phyloP scores from a whole-genome alignment of 805 yeast genomes.

The Metschnikowia proteae region DNA sequence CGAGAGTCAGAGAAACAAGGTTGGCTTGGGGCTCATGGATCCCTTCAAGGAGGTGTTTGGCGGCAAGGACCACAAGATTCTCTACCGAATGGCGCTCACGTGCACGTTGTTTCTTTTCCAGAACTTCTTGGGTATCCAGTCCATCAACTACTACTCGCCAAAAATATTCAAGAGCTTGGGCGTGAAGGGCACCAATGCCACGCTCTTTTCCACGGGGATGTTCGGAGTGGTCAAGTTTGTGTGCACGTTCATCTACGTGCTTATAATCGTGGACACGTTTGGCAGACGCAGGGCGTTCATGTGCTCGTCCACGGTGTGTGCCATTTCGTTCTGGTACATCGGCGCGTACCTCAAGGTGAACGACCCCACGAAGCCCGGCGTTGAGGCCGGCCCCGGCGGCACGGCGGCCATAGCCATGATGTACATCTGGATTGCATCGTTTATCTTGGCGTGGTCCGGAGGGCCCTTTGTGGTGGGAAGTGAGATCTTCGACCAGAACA shows the following conservation, averaged over 20 bases:
- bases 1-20: constrained; percentile 25
- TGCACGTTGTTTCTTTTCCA: constrained; percentile 34
- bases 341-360: constrained; percentile 34
- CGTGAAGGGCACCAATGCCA: constrained; percentile 34
- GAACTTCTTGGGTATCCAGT: constrained; percentile 39
- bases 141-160: constrained; percentile 39
- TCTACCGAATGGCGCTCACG: constrained; percentile 30
- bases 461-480: constrained; percentile 40
- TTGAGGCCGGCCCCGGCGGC: constrained; percentile 36
- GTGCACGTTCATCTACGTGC: constrained; percentile 31
- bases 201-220: constrained; percentile 38
- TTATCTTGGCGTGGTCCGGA: constrained; percentile 39
- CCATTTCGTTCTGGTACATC: constrained; percentile 38
- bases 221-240: constrained; percentile 38
- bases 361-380: constrained; percentile 32
- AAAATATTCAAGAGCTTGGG: constrained; percentile 34
- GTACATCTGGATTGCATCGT: constrained; percentile 41
- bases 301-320: constrained; percentile 31
- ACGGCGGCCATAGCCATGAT: constrained; percentile 38
- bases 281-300: constrained; percentile 37
- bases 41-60: constrained; percentile 31
- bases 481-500: constrained; percentile 39
- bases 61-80: constrained; percentile 22
- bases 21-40: constrained; percentile 34
- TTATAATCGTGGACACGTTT: constrained; percentile 33